Base-by-base conservation (phyloP, 305 asterid genomes). In the Lippia alba region DNA sequence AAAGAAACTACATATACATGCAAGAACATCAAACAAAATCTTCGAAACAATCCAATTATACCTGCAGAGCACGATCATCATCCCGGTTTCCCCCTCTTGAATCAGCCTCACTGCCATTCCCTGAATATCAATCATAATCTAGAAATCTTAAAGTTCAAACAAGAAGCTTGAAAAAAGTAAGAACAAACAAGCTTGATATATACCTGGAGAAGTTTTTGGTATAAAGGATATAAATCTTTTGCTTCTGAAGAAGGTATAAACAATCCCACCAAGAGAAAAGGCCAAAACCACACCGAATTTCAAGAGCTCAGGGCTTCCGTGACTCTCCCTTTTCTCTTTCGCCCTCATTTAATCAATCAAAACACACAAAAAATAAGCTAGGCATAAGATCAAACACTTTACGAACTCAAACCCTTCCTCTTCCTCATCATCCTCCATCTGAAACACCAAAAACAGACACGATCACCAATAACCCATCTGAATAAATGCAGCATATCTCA, bases 231-330 rank as follows among this genome's bases (percentile, higher is more conserved):
- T 85, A 36, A 76, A 59, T 71, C 67, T 74, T 72, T 61, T 86
- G 68, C 67, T 79, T 80, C 81, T 89, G 64, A 92, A 62, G 67
- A 87, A 39, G 64, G 96, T 76, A 80, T 54, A 87, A 59, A 95
- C 76, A 81, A 90, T 73, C 67, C 98, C 98, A 78, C 97, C 98
- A 68, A 92, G 74, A 66, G 97, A 90, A 61, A 87, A 45, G 64
- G 86, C 96, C 68, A 86, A 80, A 80, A 83, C 94, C 51, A 82
- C 86, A 55, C 96, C 98, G 81, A 87, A 71, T 82, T 86, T 89
- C 75, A 94, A 77, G 18, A 89, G 69, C 59, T 50, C 83, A n/a
- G 91, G 96, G 73, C 82, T 74, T 40, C 82, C 41, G 48, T 61
- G 59, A 70, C 30, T 39, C 0, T 79, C 87, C 84, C 82, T 88